Evolutionary conservation across 768 basidiomycete genomes (phyloP).

Genomic region (Boletus vermiculosoides): DNA sequence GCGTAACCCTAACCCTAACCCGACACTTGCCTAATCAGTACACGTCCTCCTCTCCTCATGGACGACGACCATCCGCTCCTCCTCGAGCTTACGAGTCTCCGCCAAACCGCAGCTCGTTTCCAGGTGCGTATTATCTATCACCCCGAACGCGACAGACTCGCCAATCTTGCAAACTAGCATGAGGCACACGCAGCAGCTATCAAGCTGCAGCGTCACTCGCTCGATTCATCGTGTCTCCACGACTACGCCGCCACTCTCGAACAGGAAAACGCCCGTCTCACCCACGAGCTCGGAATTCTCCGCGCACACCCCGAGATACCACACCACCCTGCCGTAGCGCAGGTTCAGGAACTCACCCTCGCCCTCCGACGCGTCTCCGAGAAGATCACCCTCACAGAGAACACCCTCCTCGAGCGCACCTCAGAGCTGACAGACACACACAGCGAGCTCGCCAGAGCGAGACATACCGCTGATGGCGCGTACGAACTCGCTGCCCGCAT

Average conservation of each 20-base stretch:
- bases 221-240: constrained; percentile 42
- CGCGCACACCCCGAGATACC: constrained; percentile 50
- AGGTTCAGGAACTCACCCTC: constrained; percentile 58
- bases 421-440: constrained; percentile 44
- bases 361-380: constrained; percentile 67
- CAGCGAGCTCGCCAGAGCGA: constrained; percentile 44
- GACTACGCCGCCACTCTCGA: constrained; percentile 40
- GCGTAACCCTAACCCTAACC: constrained; percentile 23
- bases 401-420: constrained; percentile 47
- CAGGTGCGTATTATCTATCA: constrained; percentile 40
- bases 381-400: constrained; percentile 63
- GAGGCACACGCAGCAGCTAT: constrained; percentile 66
- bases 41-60: background rate
- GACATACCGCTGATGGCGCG: constrained; percentile 46
- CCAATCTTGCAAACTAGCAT: constrained; percentile 42
- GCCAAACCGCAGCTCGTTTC: constrained; percentile 45
- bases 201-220: constrained; percentile 61
- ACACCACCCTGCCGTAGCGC: constrained; percentile 37
- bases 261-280: constrained; percentile 56
- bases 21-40: background rate
- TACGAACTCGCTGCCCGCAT: constrained; percentile 54
- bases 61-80: constrained; percentile 45
- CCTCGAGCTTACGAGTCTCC: constrained; percentile 46
- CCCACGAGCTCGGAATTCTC: constrained; percentile 55
- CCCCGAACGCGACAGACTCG: background rate